These are phyloP conservation scores for Marchantia paleacea DNA, from an alignment of 225 moss, liverwort and hornwort species.

Conservation along the genomic window DNA sequence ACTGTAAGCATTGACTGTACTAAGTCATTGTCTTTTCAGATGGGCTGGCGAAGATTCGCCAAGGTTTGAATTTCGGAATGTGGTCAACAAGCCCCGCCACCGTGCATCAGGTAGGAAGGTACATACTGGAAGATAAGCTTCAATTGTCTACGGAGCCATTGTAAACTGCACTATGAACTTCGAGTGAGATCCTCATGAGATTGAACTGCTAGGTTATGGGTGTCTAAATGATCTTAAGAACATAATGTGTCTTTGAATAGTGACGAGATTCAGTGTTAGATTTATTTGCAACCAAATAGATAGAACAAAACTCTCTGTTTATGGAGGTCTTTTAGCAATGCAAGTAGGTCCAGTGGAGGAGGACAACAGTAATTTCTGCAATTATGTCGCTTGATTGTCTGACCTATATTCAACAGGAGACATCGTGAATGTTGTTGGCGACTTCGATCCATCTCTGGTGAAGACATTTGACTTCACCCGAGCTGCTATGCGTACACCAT, in stretches of 20 bases:
- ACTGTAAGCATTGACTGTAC: background rate
- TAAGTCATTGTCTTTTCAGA: conserved; percentile 30
- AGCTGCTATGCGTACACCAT: conserved; percentile 82
- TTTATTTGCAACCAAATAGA: no score
- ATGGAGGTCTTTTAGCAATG: no score
- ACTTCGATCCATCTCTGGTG: conserved; percentile 66
- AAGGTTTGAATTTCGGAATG: conserved; percentile 79
- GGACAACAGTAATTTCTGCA: background rate
- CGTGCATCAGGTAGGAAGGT: conserved; percentile 61
- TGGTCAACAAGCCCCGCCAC: conserved; percentile 84
- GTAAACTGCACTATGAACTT: no score
- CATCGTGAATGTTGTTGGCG: conserved; percentile 81
- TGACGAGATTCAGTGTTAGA: no score
- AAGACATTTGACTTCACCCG: conserved; percentile 94
- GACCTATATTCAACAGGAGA: conserved; percentile 53
- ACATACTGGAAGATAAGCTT: background rate
- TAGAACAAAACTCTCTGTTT: background rate
- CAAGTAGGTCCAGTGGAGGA: background rate
- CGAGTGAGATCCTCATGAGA: no score
- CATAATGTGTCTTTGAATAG: no score
- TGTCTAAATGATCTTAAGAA: no score
- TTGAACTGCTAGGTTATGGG: no score
- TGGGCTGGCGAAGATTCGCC: conserved; percentile 86
- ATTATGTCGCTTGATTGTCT: background rate
- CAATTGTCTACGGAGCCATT: no score